phyloP scores from a whole-genome alignment of 2,329 filamentous ascomycete genomes.

The Botrytis sinoallii region DNA sequence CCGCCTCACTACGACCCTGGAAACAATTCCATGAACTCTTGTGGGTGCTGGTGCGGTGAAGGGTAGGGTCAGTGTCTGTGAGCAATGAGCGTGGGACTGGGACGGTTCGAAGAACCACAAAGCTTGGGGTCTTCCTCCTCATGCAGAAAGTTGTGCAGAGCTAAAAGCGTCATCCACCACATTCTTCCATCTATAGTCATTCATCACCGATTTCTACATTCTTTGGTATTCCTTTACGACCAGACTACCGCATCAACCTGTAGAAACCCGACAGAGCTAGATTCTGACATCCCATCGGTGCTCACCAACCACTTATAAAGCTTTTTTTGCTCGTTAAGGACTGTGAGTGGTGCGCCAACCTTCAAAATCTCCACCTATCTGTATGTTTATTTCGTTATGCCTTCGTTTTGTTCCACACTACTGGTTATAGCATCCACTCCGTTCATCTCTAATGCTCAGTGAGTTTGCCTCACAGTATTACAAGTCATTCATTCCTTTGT shows the following conservation, averaged over 20 bases:
- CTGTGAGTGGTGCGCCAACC: conserved; percentile 32
- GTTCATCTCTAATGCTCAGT: conserved; percentile 26
- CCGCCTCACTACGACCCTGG: conserved; percentile 29
- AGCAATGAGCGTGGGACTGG: conserved; percentile 31
- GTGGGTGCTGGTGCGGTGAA: conserved; percentile 26
- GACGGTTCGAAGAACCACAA: conserved; percentile 24
- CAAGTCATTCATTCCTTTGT: conserved; percentile 20
- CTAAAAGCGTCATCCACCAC: conserved; percentile 33
- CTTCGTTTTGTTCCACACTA: conserved; percentile 23
- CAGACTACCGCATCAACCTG: conserved; percentile 17
- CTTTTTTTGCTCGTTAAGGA: conserved; percentile 21
- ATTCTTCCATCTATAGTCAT: conserved; percentile 23
- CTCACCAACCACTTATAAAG: conserved; percentile 29
- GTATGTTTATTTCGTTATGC: conserved; percentile 25
- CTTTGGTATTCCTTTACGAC: conserved; percentile 9
- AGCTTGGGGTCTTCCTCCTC: conserved; percentile 20
- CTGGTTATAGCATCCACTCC: conserved; percentile 27
- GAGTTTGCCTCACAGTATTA: conserved; percentile 21
- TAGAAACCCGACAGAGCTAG: conserved; percentile 3
- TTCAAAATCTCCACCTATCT: conserved; percentile 26
- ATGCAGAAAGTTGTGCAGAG: conserved; percentile 27
- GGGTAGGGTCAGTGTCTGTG: conserved; percentile 30
- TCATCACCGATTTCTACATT: conserved; percentile 18
- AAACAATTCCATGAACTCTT: conserved; percentile 25
- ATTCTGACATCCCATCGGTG: conserved; percentile 3